Evolutionary conservation across 2,329 filamentous ascomycete genomes (phyloP).

Genomic region (Aureobasidium sp.): DNA sequence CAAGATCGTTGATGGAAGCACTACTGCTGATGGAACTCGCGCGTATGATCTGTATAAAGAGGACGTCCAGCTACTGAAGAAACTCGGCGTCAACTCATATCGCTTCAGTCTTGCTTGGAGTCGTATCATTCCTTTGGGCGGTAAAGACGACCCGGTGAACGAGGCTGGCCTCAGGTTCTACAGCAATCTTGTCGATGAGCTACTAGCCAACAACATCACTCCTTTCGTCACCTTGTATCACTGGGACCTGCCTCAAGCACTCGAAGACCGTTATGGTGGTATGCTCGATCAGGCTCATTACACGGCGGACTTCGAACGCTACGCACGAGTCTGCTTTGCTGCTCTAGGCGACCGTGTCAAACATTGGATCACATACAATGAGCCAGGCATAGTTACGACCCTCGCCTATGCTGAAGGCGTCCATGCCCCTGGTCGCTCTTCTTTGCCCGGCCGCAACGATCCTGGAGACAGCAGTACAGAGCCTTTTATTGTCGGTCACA

Average conservation of each 20-base stretch:
- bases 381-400: conserved; percentile 19
- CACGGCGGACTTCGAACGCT: conserved; percentile 30
- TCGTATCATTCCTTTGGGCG: conserved; percentile 77
- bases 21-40: conserved; percentile 38
- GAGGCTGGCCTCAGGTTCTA: conserved; percentile 70
- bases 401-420: conserved; percentile 3
- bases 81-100: conserved; percentile 40
- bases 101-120: conserved; percentile 80
- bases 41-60: conserved; percentile 45
- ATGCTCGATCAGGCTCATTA: conserved; percentile 24
- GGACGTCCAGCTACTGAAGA: conserved; percentile 19
- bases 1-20: conserved; percentile 27
- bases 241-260: conserved; percentile 49
- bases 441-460: not conserved
- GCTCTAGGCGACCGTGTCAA: conserved; percentile 31
- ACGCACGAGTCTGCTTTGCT: conserved; percentile 31
- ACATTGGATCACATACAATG: conserved; percentile 35
- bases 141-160: conserved; percentile 67
- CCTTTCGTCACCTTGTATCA: conserved; percentile 80
- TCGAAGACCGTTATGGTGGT: conserved; percentile 31
- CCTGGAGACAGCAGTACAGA: conserved; percentile 20
- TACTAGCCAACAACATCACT: conserved; percentile 65
- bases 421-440: not conserved
- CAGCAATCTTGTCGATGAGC: conserved; percentile 66
- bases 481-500: conserved; percentile 29